A percentile compares a stretch with the other conserved stretches of the same genome.
Evolutionary conservation across 2,329 filamentous ascomycete species (phyloP).

Genomic region (Aspergillus sp.): DNA sequence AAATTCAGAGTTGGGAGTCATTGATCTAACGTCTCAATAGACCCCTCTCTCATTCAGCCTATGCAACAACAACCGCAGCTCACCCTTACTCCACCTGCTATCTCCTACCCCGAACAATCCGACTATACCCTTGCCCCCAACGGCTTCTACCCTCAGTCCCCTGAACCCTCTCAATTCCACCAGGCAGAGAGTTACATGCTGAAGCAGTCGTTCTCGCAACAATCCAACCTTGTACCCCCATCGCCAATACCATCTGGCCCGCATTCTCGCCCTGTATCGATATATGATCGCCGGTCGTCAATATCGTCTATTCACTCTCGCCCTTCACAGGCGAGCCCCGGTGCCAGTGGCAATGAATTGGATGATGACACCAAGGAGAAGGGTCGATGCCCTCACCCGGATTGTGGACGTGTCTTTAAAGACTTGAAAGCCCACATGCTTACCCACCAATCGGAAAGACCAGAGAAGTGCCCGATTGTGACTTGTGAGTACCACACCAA

Average conservation of each 20-base stretch:
- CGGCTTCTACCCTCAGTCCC: conserved; percentile 35
- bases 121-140: conserved; percentile 29
- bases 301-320: conserved; percentile 69
- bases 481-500: conserved; percentile 91
- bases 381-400: conserved; percentile 74
- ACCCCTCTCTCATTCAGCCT: conserved; percentile 60
- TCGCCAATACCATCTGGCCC: conserved; percentile 61
- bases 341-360: conserved; percentile 60
- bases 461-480: conserved; percentile 90
- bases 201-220: conserved; percentile 29
- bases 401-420: conserved; percentile 84
- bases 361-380: conserved; percentile 64
- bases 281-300: conserved; percentile 62
- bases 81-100: conserved; percentile 29
- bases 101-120: conserved; percentile 36
- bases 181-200: conserved; percentile 28
- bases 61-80: conserved; percentile 38
- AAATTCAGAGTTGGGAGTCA: background rate
- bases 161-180: conserved; percentile 35
- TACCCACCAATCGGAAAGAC: conserved; percentile 85
- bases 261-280: conserved; percentile 51
- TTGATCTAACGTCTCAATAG: conserved; percentile 33
- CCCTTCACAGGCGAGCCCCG: conserved; percentile 58
- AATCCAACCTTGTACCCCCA: conserved; percentile 29
- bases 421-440: conserved; percentile 93